Evolutionary conservation across 2,329 filamentous ascomycete genomes (phyloP).

Genomic region (Colletotrichum navitas): DNA sequence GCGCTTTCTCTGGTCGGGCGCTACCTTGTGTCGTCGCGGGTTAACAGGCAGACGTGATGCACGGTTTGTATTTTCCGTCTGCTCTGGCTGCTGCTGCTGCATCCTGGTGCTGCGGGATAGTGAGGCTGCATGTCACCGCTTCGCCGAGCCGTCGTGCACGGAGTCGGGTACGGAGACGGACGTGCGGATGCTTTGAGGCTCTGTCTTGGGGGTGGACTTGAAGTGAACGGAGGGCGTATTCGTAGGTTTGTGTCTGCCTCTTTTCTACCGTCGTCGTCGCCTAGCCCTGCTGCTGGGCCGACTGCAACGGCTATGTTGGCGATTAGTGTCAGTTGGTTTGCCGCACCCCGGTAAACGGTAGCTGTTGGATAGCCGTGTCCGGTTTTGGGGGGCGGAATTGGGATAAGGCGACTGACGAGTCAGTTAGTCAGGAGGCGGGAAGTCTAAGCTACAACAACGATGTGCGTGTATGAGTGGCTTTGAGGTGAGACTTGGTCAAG

Average conservation of each 20-base stretch:
- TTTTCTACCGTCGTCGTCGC: not conserved
- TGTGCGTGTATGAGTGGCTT: not conserved
- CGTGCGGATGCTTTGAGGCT: not conserved
- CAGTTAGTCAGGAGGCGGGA: not conserved
- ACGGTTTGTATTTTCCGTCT: constrained; percentile 43
- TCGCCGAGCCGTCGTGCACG: constrained; percentile 19
- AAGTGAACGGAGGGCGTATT: not conserved
- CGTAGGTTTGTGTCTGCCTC: not conserved
- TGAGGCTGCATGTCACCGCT: constrained; percentile 40
- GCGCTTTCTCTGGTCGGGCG: constrained; percentile 61
- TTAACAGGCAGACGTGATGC: constrained; percentile 61
- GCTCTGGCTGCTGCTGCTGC: constrained; percentile 39
- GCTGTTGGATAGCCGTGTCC: constrained; percentile 12
- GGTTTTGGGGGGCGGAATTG: not conserved
- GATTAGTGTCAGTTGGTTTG: not conserved
- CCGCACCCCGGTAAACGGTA: constrained; percentile 1
- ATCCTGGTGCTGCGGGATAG: constrained; percentile 37
- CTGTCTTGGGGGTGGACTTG: not conserved
- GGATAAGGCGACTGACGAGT: not conserved
- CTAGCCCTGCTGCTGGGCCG: not conserved
- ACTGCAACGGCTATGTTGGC: not conserved
- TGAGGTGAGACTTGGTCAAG: not conserved
- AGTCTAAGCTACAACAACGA: not conserved
- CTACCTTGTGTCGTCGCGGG: constrained; percentile 62
- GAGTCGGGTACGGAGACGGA: not conserved